phyloP scores from a whole-genome alignment of 352 stramenopile species.

The Phytophthora tentaculata region DNA sequence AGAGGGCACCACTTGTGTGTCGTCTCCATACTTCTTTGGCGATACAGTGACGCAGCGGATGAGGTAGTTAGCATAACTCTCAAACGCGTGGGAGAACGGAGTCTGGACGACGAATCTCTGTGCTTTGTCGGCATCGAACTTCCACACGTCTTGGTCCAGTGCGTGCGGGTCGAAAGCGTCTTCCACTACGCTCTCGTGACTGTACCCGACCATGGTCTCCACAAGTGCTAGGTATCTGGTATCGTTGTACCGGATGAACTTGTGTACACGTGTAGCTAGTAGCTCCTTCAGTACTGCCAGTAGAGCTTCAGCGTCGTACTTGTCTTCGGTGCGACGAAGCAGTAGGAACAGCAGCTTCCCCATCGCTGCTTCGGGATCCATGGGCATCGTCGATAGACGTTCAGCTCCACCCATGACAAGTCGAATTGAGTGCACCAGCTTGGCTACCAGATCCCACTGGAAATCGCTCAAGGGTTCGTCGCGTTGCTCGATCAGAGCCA shows the following conservation, averaged over 20 bases:
- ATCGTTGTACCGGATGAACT: constrained; percentile 65
- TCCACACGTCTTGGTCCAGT: constrained; percentile 40
- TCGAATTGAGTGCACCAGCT: constrained; percentile 62
- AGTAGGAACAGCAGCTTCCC: constrained; percentile 67
- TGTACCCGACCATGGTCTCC: constrained; percentile 59
- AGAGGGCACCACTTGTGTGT: constrained; percentile 10
- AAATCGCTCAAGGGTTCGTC: constrained; percentile 45
- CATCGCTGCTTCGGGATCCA: constrained; percentile 54
- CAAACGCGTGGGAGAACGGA: constrained; percentile 38
- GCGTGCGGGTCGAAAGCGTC: constrained; percentile 47
- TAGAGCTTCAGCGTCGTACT: constrained; percentile 13
- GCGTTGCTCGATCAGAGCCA: constrained; percentile 47
- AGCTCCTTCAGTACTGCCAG: constrained; percentile 59
- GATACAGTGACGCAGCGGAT: constrained; percentile 34
- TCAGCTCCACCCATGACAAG: constrained; percentile 44
- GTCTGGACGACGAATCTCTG: constrained; percentile 22
- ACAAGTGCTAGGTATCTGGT: constrained; percentile 44
- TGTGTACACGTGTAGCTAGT: constrained; percentile 52
- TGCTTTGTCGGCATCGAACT: constrained; percentile 35
- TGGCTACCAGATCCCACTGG: constrained; percentile 53
- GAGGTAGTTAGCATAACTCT: constrained; percentile 39
- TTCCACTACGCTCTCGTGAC: constrained; percentile 39
- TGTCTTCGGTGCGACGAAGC: constrained; percentile 39
- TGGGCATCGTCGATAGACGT: constrained; percentile 19
- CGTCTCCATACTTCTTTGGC: constrained; percentile 8